These are phyloP conservation scores for Ophiostoma sp. DNA, from an alignment of 2,329 filamentous ascomycete species.

Conservation along the genomic window DNA sequence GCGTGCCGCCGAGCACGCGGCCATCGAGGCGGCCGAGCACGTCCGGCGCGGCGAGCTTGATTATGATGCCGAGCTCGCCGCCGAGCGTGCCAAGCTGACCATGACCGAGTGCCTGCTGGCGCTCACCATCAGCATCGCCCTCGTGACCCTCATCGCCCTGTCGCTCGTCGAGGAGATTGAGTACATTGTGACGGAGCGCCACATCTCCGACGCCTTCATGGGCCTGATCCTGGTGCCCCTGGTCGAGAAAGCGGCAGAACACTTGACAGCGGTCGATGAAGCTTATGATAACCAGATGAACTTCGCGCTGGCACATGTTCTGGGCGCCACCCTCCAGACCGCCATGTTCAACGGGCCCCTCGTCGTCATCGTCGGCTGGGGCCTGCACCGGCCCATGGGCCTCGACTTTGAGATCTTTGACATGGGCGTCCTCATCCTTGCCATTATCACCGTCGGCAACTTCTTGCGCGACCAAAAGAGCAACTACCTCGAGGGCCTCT, in stretches of 20 bases:
- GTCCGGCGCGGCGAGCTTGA: slow-evolving; percentile 10
- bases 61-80: slow-evolving; percentile 47
- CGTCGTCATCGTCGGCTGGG: slow-evolving; percentile 79
- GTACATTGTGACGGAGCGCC: slow-evolving; percentile 44
- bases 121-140: slow-evolving; percentile 57
- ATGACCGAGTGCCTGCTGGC: slow-evolving; percentile 66
- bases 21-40: slow-evolving; percentile 15
- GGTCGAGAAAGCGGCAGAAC: slow-evolving; percentile 82
- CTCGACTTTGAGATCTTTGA: slow-evolving; percentile 86
- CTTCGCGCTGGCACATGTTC: slow-evolving; percentile 76
- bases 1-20: slow-evolving; percentile 43
- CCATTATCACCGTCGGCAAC: slow-evolving; percentile 80
- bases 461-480: slow-evolving; percentile 84
- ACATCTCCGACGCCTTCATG: slow-evolving; percentile 51
- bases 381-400: slow-evolving; percentile 63
- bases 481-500: slow-evolving; percentile 81
- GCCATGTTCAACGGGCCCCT: slow-evolving; percentile 82
- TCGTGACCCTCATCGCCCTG: slow-evolving; percentile 69
- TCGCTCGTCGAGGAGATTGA: slow-evolving; percentile 69
- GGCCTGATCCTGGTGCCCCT: slow-evolving; percentile 73
- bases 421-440: slow-evolving; percentile 71
- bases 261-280: slow-evolving; percentile 78
- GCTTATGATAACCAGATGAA: slow-evolving; percentile 77
- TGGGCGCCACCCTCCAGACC: slow-evolving; percentile 84
- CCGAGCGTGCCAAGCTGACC: slow-evolving; percentile 56